Base-by-base conservation (phyloP, 2,329 filamentous ascomycete species). In the Talaromyces islandicus region DNA sequence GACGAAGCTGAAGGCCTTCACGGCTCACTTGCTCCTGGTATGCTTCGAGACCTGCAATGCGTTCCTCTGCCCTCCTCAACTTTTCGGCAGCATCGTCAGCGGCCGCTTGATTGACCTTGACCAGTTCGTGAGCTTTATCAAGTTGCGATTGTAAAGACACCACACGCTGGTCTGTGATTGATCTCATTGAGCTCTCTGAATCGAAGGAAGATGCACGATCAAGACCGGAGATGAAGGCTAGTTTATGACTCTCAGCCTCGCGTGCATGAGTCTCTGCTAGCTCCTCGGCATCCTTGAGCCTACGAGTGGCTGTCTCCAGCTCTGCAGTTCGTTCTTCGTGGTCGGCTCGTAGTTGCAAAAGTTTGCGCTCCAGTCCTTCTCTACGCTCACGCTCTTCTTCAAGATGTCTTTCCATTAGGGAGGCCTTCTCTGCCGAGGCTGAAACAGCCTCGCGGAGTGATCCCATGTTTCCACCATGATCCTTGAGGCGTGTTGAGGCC, bases 21-120 rank as follows among this genome's bases (percentile, higher is more conserved):
- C 94, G 86, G 74, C 92, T 97, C 4, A 92, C 89, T 75, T 99
- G 94, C 71, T 99, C 94, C 76, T 99, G 94, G 73, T 97, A 97
- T 29, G 92, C 91, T 74, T 99, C 94, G 3, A 99, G 83, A 7
- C 94, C 94, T 5, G 94, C 95, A 72, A 99, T 97, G 48, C 94
- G 88, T 78, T 97, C 95, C 76, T 99, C 95, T 3, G 94, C 94
- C 61, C 89, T 89, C 57, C 94, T 89, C 57, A 99, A 81, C 72
- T 92, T 95, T 70, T 97, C 92, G 0, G 91, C 89, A 3, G 92
- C 92, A 27, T 82, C 78, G 72, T 99, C 91, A 0, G 92, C 93
- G 61, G 95, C 92, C 62, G 88, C 83, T 73, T 97, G 92, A 67
- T 96, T 96, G 69, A 91, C 91, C 73, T 89, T 90, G 29, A 92